These are phyloP conservation scores for Capsicum chinense DNA, from an alignment of 257 asterid species.

Conservation along the genomic window DNA sequence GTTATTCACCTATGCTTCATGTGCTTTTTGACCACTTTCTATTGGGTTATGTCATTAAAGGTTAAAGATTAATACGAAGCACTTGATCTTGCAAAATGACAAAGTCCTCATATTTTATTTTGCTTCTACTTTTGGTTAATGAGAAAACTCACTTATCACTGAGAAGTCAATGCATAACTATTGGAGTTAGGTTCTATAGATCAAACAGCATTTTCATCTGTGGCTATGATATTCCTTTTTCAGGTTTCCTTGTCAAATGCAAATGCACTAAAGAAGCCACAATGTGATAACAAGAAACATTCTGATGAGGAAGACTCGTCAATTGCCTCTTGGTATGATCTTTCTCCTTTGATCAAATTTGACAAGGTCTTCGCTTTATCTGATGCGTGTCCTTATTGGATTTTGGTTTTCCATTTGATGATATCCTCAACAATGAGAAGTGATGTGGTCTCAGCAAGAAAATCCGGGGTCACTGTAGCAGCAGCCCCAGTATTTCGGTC, in stretches of 20 bases:
- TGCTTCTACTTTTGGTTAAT: not conserved
- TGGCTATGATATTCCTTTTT: conserved; percentile 35
- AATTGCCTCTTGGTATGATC: conserved; percentile 73
- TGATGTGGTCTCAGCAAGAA: conserved; percentile 49
- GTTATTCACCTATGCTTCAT: conserved; percentile 49
- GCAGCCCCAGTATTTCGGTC: conserved; percentile 70
- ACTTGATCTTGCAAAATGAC: conserved; percentile 17
- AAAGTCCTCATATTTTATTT: conserved; percentile 14
- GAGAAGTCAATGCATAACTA: conserved; percentile 46
- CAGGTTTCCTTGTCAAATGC: conserved; percentile 46
- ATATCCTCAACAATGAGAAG: conserved; percentile 51
- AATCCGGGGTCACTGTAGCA: conserved; percentile 57
- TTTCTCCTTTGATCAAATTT: conserved; percentile 26
- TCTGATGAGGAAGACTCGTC: conserved; percentile 69
- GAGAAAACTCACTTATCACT: conserved; percentile 3
- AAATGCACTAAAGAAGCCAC: conserved; percentile 61
- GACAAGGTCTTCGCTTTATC: conserved; percentile 26
- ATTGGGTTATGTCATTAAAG: conserved; percentile 37
- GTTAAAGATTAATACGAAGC: not conserved
- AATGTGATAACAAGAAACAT: conserved; percentile 66
- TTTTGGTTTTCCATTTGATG: conserved; percentile 30
- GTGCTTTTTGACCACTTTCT: conserved; percentile 53
- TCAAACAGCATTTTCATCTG: conserved; percentile 5
- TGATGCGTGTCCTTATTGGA: conserved; percentile 20
- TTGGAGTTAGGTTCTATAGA: conserved; percentile 24